These are phyloP conservation scores for Dalbergia cochinchinensis DNA, from an alignment of 306 rosid species.

Conservation along the genomic window DNA sequence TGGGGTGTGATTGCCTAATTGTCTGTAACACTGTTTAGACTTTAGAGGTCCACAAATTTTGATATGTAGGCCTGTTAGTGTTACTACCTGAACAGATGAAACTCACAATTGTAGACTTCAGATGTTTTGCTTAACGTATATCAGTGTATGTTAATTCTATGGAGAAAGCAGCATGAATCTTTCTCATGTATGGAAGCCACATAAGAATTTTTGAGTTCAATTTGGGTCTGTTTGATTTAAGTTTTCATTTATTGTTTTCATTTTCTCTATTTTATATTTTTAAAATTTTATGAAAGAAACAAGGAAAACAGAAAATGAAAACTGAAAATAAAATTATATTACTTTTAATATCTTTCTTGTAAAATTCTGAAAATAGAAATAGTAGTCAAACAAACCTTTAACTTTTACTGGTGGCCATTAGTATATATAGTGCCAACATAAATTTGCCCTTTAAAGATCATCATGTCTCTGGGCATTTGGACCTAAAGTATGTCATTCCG, in stretches of 20 bases:
- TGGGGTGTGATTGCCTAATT: too few species aligned
- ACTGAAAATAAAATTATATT: too few species aligned
- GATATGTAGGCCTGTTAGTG: neutral
- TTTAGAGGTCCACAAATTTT: too few species aligned
- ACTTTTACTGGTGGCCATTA: neutral
- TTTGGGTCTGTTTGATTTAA: neutral
- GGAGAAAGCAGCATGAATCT: neutral
- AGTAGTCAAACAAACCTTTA: too few species aligned
- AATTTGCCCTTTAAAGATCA: neutral
- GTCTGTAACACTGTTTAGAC: too few species aligned
- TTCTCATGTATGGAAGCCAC: neutral
- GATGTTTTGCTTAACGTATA: neutral
- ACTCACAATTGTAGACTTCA: neutral
- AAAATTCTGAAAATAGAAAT: too few species aligned
- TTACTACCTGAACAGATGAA: neutral
- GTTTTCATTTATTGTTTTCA: too few species aligned
- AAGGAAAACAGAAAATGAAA: too few species aligned
- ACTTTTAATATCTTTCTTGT: too few species aligned
- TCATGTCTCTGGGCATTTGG: neutral
- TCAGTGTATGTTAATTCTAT: neutral
- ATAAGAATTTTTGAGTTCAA: neutral
- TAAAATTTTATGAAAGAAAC: too few species aligned
- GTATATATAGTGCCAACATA: neutral
- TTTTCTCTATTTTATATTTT: too few species aligned
- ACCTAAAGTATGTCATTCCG: slow-evolving; percentile 4